Conservation (phyloP, 495 filamentous ascomycete genomes). For the Schizothecium vesticola region DNA sequence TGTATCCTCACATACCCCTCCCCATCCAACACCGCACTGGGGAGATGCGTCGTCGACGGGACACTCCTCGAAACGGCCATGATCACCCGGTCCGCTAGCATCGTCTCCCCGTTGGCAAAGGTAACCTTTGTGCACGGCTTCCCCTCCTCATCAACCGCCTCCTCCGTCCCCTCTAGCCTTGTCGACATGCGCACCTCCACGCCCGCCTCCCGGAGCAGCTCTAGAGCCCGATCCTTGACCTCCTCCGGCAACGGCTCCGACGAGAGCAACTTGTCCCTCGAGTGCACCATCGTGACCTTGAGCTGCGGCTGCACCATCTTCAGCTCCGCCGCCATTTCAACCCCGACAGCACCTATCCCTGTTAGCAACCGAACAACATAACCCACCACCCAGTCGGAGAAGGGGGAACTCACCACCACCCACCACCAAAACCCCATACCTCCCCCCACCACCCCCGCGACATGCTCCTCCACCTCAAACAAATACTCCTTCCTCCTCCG, state of each 20-base stretch:
- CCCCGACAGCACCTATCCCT: conserved; percentile 56
- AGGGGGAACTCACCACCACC: conserved; percentile 39
- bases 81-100: conserved; percentile 52
- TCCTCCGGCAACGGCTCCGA: conserved; percentile 61
- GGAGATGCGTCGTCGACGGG: conserved; percentile 53
- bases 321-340: conserved; percentile 67
- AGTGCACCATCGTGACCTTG: conserved; percentile 63
- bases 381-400: no score
- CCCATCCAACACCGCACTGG: conserved; percentile 40
- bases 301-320: conserved; percentile 53
- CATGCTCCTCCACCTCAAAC: conserved; percentile 47
- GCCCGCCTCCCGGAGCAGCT: conserved; percentile 47
- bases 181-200: conserved; percentile 53
- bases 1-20: conserved; percentile 55
- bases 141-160: conserved; percentile 24
- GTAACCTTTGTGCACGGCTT: conserved; percentile 37
- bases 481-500: conserved; percentile 50
- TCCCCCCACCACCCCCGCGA: conserved; percentile 22
- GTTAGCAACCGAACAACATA: neutral
- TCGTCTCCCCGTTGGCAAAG: conserved; percentile 49
- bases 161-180: conserved; percentile 38
- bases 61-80: conserved; percentile 53
- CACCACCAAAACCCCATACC: conserved; percentile 53
- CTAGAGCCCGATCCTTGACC: conserved; percentile 50
- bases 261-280: conserved; percentile 55